Conservation (phyloP, 2,329 filamentous ascomycete species). For the Colletotrichum orbiculare region DNA sequence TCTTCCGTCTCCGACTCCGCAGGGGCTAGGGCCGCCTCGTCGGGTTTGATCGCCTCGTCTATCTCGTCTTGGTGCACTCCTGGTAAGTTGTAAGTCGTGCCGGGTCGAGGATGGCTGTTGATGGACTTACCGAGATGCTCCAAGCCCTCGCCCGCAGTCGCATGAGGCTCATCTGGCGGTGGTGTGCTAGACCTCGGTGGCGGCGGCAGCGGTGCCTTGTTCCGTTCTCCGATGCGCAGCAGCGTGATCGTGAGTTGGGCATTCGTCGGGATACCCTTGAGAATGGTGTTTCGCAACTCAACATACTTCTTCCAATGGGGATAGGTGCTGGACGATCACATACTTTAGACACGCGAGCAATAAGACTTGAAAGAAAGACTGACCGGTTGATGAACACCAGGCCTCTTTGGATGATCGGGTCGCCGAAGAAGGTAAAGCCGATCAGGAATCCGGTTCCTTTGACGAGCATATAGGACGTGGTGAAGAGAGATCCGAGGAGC, state of each 20-base stretch:
- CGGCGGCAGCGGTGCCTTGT: constrained; percentile 80
- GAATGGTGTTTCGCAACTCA: constrained; percentile 78
- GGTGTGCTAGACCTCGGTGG: constrained; percentile 52
- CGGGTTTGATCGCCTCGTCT: constrained; percentile 66
- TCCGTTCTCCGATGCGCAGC: constrained; percentile 83
- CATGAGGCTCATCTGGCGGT: constrained; percentile 54
- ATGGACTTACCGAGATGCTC: constrained; percentile 47
- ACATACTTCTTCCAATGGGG: constrained; percentile 82
- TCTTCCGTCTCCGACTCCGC: constrained; percentile 63
- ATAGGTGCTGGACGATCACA: constrained; percentile 50
- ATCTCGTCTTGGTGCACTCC: constrained; percentile 73
- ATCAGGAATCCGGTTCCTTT: constrained; percentile 74
- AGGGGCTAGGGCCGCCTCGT: constrained; percentile 50
- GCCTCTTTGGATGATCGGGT: constrained; percentile 74
- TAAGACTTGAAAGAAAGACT: constrained; percentile 37
- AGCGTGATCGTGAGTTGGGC: constrained; percentile 85
- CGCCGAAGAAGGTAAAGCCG: constrained; percentile 85
- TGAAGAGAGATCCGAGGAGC: constrained; percentile 63
- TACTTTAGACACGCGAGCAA: constrained; percentile 42
- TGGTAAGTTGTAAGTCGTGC: constrained; percentile 43
- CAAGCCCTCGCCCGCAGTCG: constrained; percentile 53
- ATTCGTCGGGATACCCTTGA: constrained; percentile 87
- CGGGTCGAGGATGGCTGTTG: background rate
- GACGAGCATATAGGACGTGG: constrained; percentile 68
- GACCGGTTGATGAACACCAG: constrained; percentile 69